Conservation (phyloP, 164 flowering plant genomes). For the Vitis rotundifolia region DNA sequence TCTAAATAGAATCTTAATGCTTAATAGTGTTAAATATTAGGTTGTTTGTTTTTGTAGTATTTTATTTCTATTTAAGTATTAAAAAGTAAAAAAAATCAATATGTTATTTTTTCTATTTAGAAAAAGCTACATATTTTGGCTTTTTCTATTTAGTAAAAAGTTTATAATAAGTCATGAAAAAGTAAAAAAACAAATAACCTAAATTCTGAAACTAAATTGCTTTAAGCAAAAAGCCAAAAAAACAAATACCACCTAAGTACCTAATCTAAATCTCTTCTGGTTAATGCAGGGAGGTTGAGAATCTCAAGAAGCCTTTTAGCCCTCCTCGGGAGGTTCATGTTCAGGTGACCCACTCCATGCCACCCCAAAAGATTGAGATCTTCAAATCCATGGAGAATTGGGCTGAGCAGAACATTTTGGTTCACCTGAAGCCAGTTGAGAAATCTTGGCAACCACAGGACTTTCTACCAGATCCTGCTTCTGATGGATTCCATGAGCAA, state of each 20-base stretch:
- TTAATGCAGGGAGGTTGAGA: conserved; percentile 14
- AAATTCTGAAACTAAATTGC: no score
- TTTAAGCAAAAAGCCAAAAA: no score
- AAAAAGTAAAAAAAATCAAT: no score
- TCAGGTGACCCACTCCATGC: conserved; percentile 32
- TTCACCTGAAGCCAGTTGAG: conserved; percentile 18
- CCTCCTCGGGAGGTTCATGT: conserved; percentile 27
- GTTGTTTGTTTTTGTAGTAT: no score
- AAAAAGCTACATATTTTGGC: no score
- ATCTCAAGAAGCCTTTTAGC: conserved; percentile 10
- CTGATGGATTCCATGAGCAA: conserved; percentile 13
- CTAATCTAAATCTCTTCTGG: background rate
- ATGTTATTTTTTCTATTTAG: no score
- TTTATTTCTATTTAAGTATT: no score
- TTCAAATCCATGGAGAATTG: conserved; percentile 35
- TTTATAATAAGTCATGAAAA: no score
- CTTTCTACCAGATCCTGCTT: conserved; percentile 18
- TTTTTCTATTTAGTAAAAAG: no score
- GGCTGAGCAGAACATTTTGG: conserved; percentile 23
- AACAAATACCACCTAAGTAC: background rate
- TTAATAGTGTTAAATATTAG: no score
- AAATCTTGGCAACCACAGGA: conserved; percentile 20
- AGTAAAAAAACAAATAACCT: no score
- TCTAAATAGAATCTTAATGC: no score
- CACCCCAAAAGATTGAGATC: conserved; percentile 31